These are phyloP conservation scores for Thuidium tamariscinum DNA, from an alignment of 225 moss, liverwort and hornwort genomes.

Conservation along the genomic window DNA sequence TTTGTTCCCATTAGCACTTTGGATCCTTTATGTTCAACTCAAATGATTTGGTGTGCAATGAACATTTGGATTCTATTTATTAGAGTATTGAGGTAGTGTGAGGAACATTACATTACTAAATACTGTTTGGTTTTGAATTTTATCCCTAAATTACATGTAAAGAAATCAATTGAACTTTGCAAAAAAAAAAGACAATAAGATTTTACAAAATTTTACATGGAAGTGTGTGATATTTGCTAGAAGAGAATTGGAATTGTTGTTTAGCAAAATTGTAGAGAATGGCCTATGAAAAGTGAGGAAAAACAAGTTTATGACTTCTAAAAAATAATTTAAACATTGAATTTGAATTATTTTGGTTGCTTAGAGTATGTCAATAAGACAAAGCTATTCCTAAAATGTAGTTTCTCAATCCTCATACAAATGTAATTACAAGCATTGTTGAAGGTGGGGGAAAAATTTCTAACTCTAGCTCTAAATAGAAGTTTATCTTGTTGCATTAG, in stretches of 20 bases:
- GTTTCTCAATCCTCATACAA: too few species aligned
- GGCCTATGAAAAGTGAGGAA: not conserved
- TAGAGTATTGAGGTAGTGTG: not conserved
- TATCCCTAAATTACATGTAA: too few species aligned
- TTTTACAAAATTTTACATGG: not conserved
- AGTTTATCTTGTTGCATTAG: too few species aligned
- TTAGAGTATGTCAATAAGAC: too few species aligned
- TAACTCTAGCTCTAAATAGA: too few species aligned
- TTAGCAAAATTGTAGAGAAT: rapidly evolving
- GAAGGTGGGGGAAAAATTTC: too few species aligned
- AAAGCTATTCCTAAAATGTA: too few species aligned
- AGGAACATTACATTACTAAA: not conserved
- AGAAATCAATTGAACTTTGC: not conserved
- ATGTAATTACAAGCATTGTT: too few species aligned
- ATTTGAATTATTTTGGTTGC: too few species aligned
- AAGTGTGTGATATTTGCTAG: not conserved
- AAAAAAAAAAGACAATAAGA: not conserved
- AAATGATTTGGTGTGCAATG: not conserved
- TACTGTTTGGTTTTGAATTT: not conserved
- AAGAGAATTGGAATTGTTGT: not conserved
- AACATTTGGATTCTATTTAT: not conserved
- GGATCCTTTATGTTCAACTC: not conserved
- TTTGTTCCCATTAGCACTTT: rapidly evolving
- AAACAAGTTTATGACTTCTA: not conserved
- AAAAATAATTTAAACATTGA: not conserved